These are phyloP conservation scores for Neospermospora avenae DNA, from an alignment of 2,329 filamentous ascomycete genomes.

Conservation along the genomic window DNA sequence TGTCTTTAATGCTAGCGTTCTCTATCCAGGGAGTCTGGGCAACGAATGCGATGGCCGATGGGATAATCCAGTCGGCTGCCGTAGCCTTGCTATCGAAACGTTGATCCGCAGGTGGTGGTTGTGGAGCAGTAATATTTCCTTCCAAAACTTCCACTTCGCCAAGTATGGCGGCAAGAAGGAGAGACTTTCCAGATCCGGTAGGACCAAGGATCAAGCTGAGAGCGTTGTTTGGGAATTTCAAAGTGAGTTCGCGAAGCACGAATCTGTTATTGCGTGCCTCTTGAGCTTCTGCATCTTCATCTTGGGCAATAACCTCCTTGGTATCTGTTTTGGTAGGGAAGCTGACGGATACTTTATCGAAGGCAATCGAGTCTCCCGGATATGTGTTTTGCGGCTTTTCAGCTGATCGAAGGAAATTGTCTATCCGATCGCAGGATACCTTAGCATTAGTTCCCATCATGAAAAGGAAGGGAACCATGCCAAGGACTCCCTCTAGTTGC, in stretches of 20 bases:
- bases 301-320: not conserved
- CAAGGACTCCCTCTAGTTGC: slow-evolving; percentile 64
- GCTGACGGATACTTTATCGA: slow-evolving; percentile 63
- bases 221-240: slow-evolving; percentile 64
- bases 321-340: slow-evolving; percentile 43
- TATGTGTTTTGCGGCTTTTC: slow-evolving; percentile 55
- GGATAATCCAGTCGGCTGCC: slow-evolving; percentile 61
- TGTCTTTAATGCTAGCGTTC: slow-evolving; percentile 71
- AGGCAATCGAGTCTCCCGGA: slow-evolving; percentile 55
- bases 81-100: slow-evolving; percentile 59
- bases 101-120: slow-evolving; percentile 37
- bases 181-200: slow-evolving; percentile 73
- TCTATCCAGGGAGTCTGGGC: slow-evolving; percentile 82
- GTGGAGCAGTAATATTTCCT: slow-evolving; percentile 56
- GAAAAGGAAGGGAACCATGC: slow-evolving; percentile 67
- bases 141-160: slow-evolving; percentile 68
- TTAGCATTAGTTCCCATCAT: slow-evolving; percentile 68
- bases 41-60: slow-evolving; percentile 66
- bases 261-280: slow-evolving; percentile 50
- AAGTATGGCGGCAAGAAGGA: slow-evolving; percentile 68
- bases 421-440: slow-evolving; percentile 67
- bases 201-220: slow-evolving; percentile 72
- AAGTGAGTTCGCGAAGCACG: slow-evolving; percentile 58
- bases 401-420: slow-evolving; percentile 64
- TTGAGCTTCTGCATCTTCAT: slow-evolving; percentile 10